Evolutionary conservation across 306 rosid genomes (phyloP), one percentile per base, ranked within the genome.

Genomic region (Parietaria judaica): DNA sequence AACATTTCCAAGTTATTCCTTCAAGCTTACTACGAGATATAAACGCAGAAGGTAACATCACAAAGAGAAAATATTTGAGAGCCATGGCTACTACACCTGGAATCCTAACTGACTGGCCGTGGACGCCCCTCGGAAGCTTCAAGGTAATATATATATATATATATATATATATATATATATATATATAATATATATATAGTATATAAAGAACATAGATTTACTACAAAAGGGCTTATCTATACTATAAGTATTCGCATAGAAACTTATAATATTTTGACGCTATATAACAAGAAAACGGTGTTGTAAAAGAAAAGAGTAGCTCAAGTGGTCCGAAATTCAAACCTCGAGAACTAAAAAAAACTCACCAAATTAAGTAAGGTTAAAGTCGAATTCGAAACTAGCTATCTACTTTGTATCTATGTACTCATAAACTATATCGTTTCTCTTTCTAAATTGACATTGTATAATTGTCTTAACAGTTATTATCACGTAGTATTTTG

Each of bases 71-170:
- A 23, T 23, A 23, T 23, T 23, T 23, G 31, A 23, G 2, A 23
- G 31, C 31, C 1, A 83, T 83, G 89, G 89, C 89, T 35, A 70
- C 89, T 36, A 83, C 51, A 51, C 86, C 89, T 0, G 89, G 89
- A 69, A 62, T 83, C 54, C 86, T 83, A 61, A 75, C 83, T 10
- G 83, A 83, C 36, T 83, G 89, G 89, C 89, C 89, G 56, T 80
- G 89, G 89, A 83, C 72, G 57, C 76, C 80, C 12, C 80, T 83
- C 12, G 83, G 89, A 61, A 77, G 52, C 61, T 77, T 67, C 58
- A 83, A 83, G 89, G 87, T 61, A 7, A 35, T 14, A 49, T 49
- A 49, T n/a, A n/a, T n/a, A n/a, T 10, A 9, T 7, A 7, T 49
- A 49, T 49, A 49, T 10, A 49, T 49, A 49, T 49, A 10, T n/a